Evolutionary conservation across 202 grass and related monocot species (phyloP).

Genomic region (Zizania palustris): DNA sequence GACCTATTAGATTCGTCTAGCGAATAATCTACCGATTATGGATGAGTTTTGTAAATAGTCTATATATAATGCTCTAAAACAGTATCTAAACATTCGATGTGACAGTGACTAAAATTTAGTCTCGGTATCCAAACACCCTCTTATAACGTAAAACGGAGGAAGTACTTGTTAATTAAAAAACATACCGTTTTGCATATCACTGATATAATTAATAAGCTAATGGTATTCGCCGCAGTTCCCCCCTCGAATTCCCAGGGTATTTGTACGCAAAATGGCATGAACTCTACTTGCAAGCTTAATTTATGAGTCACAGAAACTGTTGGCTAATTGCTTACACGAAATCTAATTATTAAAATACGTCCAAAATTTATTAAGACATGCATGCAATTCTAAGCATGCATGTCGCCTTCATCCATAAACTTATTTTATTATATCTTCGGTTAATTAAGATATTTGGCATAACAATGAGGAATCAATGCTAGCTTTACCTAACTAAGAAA

Average conservation of each 20-base stretch:
- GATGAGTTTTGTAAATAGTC: no score
- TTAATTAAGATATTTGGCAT: slow-evolving; percentile 6
- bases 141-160: no score
- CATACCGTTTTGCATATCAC: no score
- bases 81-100: no score
- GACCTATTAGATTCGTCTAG: no score
- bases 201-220: no score
- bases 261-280: background rate
- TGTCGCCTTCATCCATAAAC: slow-evolving; percentile 24
- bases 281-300: background rate
- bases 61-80: no score
- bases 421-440: slow-evolving; percentile 5
- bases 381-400: background rate
- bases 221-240: background rate
- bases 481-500: background rate
- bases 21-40: no score
- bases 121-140: no score
- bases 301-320: background rate
- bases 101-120: no score
- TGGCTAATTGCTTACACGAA: slow-evolving; percentile 21
- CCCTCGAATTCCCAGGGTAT: background rate
- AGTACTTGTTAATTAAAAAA: no score
- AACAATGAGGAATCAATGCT: background rate
- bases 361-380: background rate
- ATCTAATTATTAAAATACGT: background rate